Conservation (phyloP, 345 rosid genomes). For the Aethionema arabicum region DNA sequence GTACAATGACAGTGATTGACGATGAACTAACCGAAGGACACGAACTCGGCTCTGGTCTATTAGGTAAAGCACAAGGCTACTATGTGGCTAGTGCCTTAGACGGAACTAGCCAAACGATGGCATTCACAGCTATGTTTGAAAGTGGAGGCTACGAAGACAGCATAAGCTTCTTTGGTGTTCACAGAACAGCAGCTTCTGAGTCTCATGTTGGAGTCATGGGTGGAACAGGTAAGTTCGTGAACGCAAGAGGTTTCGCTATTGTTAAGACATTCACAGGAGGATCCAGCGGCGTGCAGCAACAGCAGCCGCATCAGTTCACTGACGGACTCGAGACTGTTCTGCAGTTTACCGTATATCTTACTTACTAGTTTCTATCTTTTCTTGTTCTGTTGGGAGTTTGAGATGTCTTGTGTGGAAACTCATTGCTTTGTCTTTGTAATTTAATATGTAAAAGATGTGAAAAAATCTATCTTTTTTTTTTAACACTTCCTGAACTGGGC, state of each 20-base stretch:
- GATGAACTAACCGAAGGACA: conserved; percentile 76
- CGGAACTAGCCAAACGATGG: conserved; percentile 78
- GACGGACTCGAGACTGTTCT: conserved; percentile 75
- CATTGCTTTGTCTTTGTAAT: conserved; percentile 28
- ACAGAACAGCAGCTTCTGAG: conserved; percentile 63
- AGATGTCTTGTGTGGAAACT: conserved; percentile 26
- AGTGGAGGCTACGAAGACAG: conserved; percentile 67
- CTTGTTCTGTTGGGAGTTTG: conserved; percentile 12
- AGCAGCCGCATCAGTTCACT: conserved; percentile 41
- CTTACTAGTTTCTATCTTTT: conserved; percentile 38
- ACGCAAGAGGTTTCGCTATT: conserved; percentile 68
- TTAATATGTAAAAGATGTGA: conserved; percentile 17
- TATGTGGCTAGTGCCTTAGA: conserved; percentile 74
- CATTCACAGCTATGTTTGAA: conserved; percentile 75
- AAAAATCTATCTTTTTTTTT: neutral
- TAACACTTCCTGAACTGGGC: neutral
- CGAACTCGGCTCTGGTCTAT: conserved; percentile 60
- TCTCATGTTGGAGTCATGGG: conserved; percentile 87
- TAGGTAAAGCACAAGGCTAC: conserved; percentile 89
- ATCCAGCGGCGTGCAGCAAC: conserved; percentile 42
- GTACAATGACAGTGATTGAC: conserved; percentile 76
- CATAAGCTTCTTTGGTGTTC: conserved; percentile 81
- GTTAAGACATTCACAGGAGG: conserved; percentile 60
- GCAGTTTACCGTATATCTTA: conserved; percentile 53
- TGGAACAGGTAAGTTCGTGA: conserved; percentile 80